Evolutionary conservation across 805 yeast genomes (phyloP).

Genomic region (Metschnikowia drakensbergensis): DNA sequence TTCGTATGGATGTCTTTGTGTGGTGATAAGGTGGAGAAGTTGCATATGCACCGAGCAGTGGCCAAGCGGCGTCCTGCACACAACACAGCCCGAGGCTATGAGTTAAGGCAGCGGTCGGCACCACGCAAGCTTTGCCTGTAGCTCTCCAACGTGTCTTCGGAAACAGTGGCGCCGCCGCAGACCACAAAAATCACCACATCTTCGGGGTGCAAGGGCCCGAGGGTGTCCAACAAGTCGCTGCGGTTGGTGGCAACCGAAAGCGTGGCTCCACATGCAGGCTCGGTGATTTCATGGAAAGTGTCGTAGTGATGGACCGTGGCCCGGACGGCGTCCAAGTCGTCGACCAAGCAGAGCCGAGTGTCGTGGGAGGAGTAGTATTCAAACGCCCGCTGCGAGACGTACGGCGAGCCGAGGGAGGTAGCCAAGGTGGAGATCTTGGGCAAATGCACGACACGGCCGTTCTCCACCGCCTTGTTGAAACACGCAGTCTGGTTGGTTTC

Average conservation of each 20-base stretch:
- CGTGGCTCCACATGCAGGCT: conserved; percentile 75
- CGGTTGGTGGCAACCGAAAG: conserved; percentile 46
- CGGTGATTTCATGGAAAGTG: conserved; percentile 51
- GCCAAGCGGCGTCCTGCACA: background rate
- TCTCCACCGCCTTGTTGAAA: conserved; percentile 46
- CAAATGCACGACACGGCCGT: conserved; percentile 42
- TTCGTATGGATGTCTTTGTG: background rate
- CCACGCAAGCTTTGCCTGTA: background rate
- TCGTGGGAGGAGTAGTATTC: conserved; percentile 27
- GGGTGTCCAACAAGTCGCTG: conserved; percentile 23
- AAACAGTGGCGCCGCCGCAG: conserved; percentile 42
- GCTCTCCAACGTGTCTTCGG: conserved; percentile 8
- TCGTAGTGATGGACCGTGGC: conserved; percentile 50
- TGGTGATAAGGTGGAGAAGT: conserved; percentile 1
- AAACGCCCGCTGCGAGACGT: conserved; percentile 47
- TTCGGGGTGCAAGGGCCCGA: conserved; percentile 30
- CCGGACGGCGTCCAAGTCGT: conserved; percentile 55
- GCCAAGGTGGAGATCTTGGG: conserved; percentile 53
- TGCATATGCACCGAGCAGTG: conserved; percentile 2
- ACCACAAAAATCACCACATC: conserved; percentile 51
- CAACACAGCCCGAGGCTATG: background rate
- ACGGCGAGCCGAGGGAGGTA: conserved; percentile 58
- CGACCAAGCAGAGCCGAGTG: conserved; percentile 20
- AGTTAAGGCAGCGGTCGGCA: too few species aligned
- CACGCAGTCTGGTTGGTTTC: conserved; percentile 66